Evolutionary conservation across 2,329 filamentous ascomycete species (phyloP).

Genomic region (Colletotrichum magnum): DNA sequence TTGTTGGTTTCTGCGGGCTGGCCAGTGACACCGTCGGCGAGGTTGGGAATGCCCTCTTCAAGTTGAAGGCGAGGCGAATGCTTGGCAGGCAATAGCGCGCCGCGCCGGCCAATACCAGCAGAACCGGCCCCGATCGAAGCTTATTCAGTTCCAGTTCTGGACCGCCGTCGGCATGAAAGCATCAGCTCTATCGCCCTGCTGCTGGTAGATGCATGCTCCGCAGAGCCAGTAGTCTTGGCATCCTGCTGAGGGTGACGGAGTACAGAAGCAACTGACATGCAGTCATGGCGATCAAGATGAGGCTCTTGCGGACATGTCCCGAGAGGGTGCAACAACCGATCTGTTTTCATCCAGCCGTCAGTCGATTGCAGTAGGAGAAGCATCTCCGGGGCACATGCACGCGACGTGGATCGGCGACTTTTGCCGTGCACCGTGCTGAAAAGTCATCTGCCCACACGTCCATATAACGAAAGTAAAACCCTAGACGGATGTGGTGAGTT

Average conservation of each 20-base stretch:
- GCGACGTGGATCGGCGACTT: neutral
- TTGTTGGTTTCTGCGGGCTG: neutral
- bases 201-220: neutral
- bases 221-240: too few relatives aligned
- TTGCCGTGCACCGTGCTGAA: neutral
- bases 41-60: neutral
- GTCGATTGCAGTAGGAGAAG: neutral
- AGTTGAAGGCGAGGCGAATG: neutral
- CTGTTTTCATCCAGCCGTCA: neutral
- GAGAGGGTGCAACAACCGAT: neutral
- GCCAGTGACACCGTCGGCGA: neutral
- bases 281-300: neutral
- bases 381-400: neutral
- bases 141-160: neutral
- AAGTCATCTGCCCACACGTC: conserved; percentile 5
- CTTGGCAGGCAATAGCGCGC: neutral
- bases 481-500: neutral
- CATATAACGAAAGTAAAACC: conserved; percentile 24
- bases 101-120: neutral
- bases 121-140: neutral
- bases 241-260: too few relatives aligned
- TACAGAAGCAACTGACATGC: neutral
- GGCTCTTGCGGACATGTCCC: neutral
- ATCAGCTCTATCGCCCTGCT: neutral
- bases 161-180: neutral